A percentile compares a stretch with the other conserved stretches of the same genome.
phyloP scores from a whole-genome alignment of 805 yeast species.

The Pichia insulana region DNA sequence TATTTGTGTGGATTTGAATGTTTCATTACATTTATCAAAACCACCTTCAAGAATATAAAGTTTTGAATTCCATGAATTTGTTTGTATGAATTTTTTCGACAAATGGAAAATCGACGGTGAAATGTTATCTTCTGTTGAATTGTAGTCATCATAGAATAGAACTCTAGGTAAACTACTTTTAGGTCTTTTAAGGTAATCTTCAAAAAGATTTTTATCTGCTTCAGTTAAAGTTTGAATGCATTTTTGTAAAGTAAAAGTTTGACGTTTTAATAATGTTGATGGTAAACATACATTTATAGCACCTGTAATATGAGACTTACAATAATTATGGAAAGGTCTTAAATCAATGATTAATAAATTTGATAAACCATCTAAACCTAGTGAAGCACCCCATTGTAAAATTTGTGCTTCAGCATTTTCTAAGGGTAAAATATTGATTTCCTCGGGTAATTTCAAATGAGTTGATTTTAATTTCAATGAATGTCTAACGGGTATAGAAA shows the following conservation, averaged over 20 bases:
- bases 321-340: slow-evolving; percentile 70
- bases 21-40: slow-evolving; percentile 28
- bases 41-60: slow-evolving; percentile 37
- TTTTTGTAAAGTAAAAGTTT: slow-evolving; percentile 56
- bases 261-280: slow-evolving; percentile 74
- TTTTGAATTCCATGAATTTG: slow-evolving; percentile 31
- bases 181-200: slow-evolving; percentile 27
- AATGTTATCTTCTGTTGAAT: slow-evolving; percentile 24
- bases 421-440: slow-evolving; percentile 15
- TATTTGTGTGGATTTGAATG: background rate
- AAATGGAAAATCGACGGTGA: slow-evolving; percentile 37
- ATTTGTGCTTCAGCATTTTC: slow-evolving; percentile 15
- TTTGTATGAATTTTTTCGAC: slow-evolving; percentile 38
- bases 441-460: slow-evolving; percentile 17
- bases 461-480: slow-evolving; percentile 16
- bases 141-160: slow-evolving; percentile 43
- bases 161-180: slow-evolving; percentile 32
- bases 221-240: slow-evolving; percentile 54
- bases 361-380: slow-evolving; percentile 21
- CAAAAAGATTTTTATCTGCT: slow-evolving; percentile 38
- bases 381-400: slow-evolving; percentile 13
- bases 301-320: slow-evolving; percentile 44
- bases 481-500: slow-evolving; percentile 13
- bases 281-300: slow-evolving; percentile 81
- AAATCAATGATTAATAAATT: slow-evolving; percentile 57